These are phyloP conservation scores for Podila epicladia DNA, from an alignment of 192 early-diverging fungal species.

Conservation along the genomic window DNA sequence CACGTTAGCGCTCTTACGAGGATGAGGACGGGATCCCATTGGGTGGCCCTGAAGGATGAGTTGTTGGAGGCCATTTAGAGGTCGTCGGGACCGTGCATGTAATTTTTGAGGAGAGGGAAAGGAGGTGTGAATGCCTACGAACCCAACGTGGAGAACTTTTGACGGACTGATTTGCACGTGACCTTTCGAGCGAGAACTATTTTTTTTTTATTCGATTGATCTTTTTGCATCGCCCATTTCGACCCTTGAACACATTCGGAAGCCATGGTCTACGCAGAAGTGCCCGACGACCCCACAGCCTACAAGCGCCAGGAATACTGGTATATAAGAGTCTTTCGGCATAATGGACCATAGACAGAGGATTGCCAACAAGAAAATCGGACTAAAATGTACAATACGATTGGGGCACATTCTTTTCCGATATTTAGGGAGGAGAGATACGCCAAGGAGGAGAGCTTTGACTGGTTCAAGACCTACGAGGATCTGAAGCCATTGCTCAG, in stretches of 20 bases:
- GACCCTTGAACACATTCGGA: conserved; percentile 3
- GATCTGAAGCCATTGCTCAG: conserved; percentile 73
- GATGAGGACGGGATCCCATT: conserved; percentile 51
- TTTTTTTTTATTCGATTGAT: background rate
- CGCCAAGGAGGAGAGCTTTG: conserved; percentile 67
- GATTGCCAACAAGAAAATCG: background rate
- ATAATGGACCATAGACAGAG: background rate
- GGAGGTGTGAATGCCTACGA: background rate
- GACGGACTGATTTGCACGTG: too few species aligned
- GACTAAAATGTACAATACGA: background rate
- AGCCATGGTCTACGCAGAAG: conserved; percentile 46
- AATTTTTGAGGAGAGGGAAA: background rate
- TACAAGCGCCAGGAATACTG: conserved; percentile 85
- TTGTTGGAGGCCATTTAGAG: conserved; percentile 24
- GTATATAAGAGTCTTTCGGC: conserved; percentile 38
- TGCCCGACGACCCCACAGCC: conserved; percentile 72
- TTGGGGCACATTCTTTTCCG: background rate
- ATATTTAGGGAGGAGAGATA: conserved; percentile 47
- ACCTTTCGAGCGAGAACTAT: too few species aligned
- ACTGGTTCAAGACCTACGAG: conserved; percentile 90
- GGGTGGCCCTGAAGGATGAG: conserved; percentile 41
- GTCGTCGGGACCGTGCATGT: background rate
- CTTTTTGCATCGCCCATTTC: background rate
- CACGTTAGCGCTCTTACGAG: conserved; percentile 11
- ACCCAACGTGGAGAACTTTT: background rate